Conservation (phyloP, 176 grass and related monocot genomes). For the Oryza coarctata region DNA sequence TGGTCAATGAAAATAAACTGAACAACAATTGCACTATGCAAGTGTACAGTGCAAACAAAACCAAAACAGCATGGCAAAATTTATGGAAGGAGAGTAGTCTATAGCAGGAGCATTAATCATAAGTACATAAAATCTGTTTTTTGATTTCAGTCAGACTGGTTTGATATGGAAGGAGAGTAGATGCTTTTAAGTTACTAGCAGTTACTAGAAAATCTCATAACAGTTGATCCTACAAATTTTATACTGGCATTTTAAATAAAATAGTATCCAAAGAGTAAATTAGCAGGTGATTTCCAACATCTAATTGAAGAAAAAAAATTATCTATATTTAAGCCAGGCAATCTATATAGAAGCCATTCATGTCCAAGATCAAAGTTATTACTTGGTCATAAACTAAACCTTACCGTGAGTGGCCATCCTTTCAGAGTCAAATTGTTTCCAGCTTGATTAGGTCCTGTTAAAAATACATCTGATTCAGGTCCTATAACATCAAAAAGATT, state of each 20-base stretch:
- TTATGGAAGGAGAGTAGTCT: not conserved
- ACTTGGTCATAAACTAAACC: constrained; percentile 29
- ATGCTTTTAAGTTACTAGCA: not conserved
- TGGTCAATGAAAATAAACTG: not conserved
- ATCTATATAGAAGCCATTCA: not conserved
- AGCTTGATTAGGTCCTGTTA: constrained; percentile 88
- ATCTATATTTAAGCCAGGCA: constrained; percentile 3
- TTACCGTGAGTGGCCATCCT: constrained; percentile 99
- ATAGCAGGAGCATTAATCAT: constrained; percentile 17
- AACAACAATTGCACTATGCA: not conserved
- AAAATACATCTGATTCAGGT: constrained; percentile 30
- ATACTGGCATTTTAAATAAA: not conserved
- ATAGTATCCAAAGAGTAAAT: not conserved
- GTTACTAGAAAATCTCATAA: not conserved
- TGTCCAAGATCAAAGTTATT: not conserved
- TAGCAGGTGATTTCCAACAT: not conserved
- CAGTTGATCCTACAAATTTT: not conserved
- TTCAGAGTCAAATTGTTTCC: constrained; percentile 96
- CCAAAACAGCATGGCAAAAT: not conserved
- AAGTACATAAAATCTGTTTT: not conserved
- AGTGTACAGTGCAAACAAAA: constrained; percentile 1
- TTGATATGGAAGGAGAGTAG: not conserved
- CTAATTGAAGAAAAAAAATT: not conserved
- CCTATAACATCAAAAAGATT: constrained; percentile 15
- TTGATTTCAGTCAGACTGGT: not conserved